Conservation (phyloP, 768 basidiomycete species). For the Lactarius evosmus region DNA sequence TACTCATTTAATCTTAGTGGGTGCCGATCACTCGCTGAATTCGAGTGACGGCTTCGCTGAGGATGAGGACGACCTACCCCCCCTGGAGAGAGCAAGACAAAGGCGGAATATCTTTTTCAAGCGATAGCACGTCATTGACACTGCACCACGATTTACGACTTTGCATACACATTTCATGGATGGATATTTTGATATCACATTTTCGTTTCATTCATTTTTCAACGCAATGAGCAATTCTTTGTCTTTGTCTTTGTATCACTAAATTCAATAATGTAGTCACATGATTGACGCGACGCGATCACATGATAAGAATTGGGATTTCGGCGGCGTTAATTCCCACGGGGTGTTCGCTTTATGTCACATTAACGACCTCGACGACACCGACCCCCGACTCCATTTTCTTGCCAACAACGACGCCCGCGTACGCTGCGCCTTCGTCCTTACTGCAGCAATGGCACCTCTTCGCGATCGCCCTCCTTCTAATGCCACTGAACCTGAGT, state of each 20-base stretch:
- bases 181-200: too few species aligned
- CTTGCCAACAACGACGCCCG: slow-evolving; percentile 1
- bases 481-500: slow-evolving; percentile 61
- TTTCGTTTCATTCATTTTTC: too few species aligned
- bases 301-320: slow-evolving; percentile 25
- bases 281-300: slow-evolving; percentile 24
- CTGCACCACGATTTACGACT: slow-evolving; percentile 2
- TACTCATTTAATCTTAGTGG: slow-evolving; percentile 3
- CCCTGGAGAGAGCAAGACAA: slow-evolving; percentile 64
- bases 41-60: slow-evolving; percentile 28
- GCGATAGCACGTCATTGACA: not conserved
- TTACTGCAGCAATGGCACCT: slow-evolving; percentile 39
- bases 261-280: slow-evolving; percentile 9
- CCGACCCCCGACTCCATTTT: not conserved
- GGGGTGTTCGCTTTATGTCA: slow-evolving; percentile 18
- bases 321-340: slow-evolving; percentile 20
- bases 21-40: slow-evolving; percentile 17
- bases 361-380: slow-evolving; percentile 14
- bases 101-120: slow-evolving; percentile 40
- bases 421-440: not conserved
- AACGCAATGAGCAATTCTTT: slow-evolving; percentile 13
- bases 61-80: slow-evolving; percentile 59
- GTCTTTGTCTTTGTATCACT: slow-evolving; percentile 22
- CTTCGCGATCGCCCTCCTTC: slow-evolving; percentile 58
- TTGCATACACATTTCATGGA: slow-evolving; percentile 10